Evolutionary conservation across 2,329 filamentous ascomycete species (phyloP), one percentile per base, ranked within the genome.

Genomic region (Alternaria ethzedia): DNA sequence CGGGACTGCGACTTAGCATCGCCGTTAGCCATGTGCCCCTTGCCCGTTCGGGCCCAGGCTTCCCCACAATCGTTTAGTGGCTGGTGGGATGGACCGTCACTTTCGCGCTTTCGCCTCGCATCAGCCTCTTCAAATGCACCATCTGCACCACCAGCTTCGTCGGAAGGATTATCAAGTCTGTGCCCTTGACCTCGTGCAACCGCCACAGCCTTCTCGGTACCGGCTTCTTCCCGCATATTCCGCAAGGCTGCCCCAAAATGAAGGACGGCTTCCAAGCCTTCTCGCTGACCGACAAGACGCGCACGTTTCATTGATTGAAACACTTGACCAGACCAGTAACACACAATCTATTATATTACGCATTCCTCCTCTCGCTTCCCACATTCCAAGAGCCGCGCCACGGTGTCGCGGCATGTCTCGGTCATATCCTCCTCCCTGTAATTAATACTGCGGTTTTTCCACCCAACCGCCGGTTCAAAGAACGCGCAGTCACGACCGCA

Each of bases 311-410:
- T 57, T 65, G 63, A 61, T 72, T 67, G 71, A 71, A 73, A 71
- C 70, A 66, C 64, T 70, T 44, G 63, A 70, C 54, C 64, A 61
- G 63, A 61, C 57, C 64, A 64, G 66, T 69, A 69, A 65, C 67
- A 28, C 26, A 21, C 65, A 77, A 76, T 78, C 65, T 77, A 78
- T 72, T 78, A 77, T 57, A 78, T 77, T 76, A 62, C 57, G n/a
- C 43, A 54, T 56, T 56, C 41, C 54, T 57, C 54, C 21, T 47
- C 59, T 63, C 64, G 59, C 49, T 51, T 63, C 61, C 62, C 61
- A 50, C 52, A 17, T 44, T 61, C 63, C 63, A 59, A 50, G 57
- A 20, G 54, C 61, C 49, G 50, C 51, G 47, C 61, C 61, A 63
- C 63, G 32, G 61, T 60, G 50, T 65, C 59, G 59, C 20, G 28